phyloP scores from a whole-genome alignment of 73 alveolate species.

The Paramecium sexaurelia region DNA sequence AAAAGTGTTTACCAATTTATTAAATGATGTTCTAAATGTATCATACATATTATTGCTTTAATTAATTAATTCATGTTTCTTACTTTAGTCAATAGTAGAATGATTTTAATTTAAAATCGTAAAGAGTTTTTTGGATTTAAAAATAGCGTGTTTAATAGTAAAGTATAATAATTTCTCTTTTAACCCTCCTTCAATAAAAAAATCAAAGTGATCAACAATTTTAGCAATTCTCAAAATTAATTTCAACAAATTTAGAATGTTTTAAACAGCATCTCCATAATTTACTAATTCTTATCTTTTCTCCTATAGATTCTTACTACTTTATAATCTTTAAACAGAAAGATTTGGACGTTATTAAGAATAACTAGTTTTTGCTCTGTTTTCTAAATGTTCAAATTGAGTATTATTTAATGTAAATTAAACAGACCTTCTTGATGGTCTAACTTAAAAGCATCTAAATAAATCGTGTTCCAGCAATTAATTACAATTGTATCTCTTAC shows the following conservation, averaged over 20 bases:
- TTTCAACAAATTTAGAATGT: neutral
- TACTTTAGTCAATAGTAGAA: neutral
- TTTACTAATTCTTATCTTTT: neutral
- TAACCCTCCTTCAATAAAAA: neutral
- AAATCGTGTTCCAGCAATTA: conserved; percentile 7
- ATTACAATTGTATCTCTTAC: neutral
- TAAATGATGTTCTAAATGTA: conserved; percentile 1
- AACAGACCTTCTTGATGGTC: neutral
- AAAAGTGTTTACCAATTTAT: neutral
- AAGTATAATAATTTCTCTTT: conserved; percentile 43
- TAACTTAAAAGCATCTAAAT: neutral
- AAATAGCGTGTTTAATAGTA: conserved; percentile 40
- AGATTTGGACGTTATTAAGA: neutral
- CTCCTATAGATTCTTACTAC: neutral
- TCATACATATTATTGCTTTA: neutral
- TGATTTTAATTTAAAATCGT: neutral
- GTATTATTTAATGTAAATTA: neutral
- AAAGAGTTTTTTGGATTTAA: neutral
- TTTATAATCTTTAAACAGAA: neutral
- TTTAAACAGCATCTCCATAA: neutral
- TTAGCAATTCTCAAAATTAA: conserved; percentile 38
- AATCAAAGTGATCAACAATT: conserved; percentile 45
- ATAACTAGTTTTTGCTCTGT: neutral
- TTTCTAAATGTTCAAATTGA: neutral
- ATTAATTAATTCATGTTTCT: neutral